Evolutionary conservation across 306 rosid species (phyloP), one percentile per base, ranked within the genome.

Genomic region (Albizia julibrissin): DNA sequence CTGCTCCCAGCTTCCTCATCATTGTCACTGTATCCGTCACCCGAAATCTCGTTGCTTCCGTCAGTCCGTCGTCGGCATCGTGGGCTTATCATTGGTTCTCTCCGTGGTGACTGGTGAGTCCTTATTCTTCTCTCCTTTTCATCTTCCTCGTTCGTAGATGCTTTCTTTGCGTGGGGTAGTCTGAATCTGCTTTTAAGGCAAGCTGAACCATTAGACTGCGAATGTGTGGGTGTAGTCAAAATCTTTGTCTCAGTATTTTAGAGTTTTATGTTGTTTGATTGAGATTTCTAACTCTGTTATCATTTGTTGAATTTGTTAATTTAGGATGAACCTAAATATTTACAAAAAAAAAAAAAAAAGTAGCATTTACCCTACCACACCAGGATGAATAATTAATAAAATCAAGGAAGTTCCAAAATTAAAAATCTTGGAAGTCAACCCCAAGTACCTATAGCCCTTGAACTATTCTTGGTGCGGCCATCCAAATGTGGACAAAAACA

Each of bases 361-460:
- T 2, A 29, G 44, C 44, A 42, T 42, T 42, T 2, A 10, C 46
- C 12, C 46, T 42, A 9, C 46, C 46, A 42, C 11, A 42, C 13
- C 46, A 0, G 12, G 46, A 10, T 42, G 46, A 42, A 42, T 10
- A 10, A 42, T 42, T 42, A 42, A 10, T 42, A 42, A 42, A 42
- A 42, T 42, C 46, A 42, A 42, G 10, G 46, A 3, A 42, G 46
- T 8, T 42, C 46, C 2, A 10, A 14, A 14, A 4, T 47, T 47
- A 1, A 13, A 5, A 92, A 87, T 95, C 97, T 29, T 98, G 98
- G 80, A 95, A 89, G 88, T 95, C 99, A 81, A 95, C 97, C 77
- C 98, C 97, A 72, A 82, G 91, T 87, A 95, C 92, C 90, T 95
- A 97, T 29, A 95, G 89, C 84, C 98, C 97, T 83, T 92, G 97